These are phyloP conservation scores for Gracilaria caudata DNA, from an alignment of 23 red algal species.

Conservation along the genomic window DNA sequence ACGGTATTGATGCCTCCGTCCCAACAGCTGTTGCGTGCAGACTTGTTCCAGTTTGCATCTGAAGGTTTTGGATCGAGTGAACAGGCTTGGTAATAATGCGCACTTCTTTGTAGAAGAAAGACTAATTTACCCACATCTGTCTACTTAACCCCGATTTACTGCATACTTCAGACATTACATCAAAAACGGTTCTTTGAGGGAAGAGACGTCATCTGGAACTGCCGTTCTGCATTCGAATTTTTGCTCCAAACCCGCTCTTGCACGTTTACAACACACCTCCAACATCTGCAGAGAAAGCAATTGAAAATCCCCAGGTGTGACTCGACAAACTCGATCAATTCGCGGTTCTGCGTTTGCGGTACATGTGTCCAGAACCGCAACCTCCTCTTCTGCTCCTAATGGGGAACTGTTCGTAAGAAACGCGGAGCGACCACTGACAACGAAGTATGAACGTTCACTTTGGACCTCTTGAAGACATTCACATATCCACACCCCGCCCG, in stretches of 20 bases:
- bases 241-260: constrained; percentile 9
- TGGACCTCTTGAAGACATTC: constrained; percentile 12
- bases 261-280: constrained; percentile 46
- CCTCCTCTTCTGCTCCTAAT: constrained; percentile 6
- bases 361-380: constrained; percentile 19
- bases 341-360: not conserved
- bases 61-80: not conserved
- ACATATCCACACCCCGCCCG: constrained; percentile 26
- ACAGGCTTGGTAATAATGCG: too few species aligned
- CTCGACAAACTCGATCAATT: constrained; percentile 16
- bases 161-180: not conserved
- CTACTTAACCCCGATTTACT: too few species aligned
- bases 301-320: constrained; percentile 40
- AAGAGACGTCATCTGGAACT: constrained; percentile 42
- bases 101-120: too few species aligned
- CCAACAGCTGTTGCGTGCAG: constrained; percentile 41
- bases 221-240: constrained; percentile 30
- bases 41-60: constrained; percentile 22
- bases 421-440: not conserved
- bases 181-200: constrained; percentile 7
- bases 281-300: constrained; percentile 34
- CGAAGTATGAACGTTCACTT: not conserved
- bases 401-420: constrained; percentile 32
- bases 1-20: constrained; percentile 71
- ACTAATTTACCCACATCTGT: too few species aligned